Evolutionary conservation across 2,329 filamentous ascomycete genomes (phyloP), one percentile per base, ranked within the genome.

Genomic region (Colletotrichum falcatum): DNA sequence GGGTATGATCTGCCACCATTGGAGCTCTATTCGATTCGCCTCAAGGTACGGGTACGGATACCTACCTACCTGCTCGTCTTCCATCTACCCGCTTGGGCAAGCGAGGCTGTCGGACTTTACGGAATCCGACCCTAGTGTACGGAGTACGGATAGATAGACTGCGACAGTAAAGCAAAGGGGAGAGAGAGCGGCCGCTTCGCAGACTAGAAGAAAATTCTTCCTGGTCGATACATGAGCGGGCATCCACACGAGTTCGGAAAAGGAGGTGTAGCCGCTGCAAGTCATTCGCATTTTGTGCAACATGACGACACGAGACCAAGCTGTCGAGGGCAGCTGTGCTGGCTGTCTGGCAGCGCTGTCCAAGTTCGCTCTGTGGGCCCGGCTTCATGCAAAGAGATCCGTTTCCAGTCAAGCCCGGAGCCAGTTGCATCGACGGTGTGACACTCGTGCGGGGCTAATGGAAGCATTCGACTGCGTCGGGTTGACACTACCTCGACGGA

Each of bases 181-280:
- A 49, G 42, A 49, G 42, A 66, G 20, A 44, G 46, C 61, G 54
- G 66, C 61, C 66, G 66, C 48, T 44, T 20, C 56, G 49, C 56
- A 70, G 39, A n/a, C 35, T 2, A 49, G 14, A 56, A 66, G 46
- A 11, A 55, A 49, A 66, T 37, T 66, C 49, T 66, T 61, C 33
- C 49, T 48, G 30, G 62, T 70, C 55, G 18, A 44, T 61, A 46
- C 63, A 62, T 66, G 54, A 16, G 60, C 35, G 66, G n/a, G 26
- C 48, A 66, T 28, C 55, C 66, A 55, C 39, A 58, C 55, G 62
- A 48, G 66, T 39, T 44, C 12, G 20, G 3, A 46, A 42, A 37
- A 61, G 39, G 56, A 70, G 39, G 62, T 33, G 58, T 70, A 67
- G 64, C 64, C 53, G 67, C 67, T 70, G 67, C 67, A 70, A 67